These are phyloP conservation scores for Zymoseptoria tritici DNA, from an alignment of 2,329 filamentous ascomycete species.

Conservation along the genomic window DNA sequence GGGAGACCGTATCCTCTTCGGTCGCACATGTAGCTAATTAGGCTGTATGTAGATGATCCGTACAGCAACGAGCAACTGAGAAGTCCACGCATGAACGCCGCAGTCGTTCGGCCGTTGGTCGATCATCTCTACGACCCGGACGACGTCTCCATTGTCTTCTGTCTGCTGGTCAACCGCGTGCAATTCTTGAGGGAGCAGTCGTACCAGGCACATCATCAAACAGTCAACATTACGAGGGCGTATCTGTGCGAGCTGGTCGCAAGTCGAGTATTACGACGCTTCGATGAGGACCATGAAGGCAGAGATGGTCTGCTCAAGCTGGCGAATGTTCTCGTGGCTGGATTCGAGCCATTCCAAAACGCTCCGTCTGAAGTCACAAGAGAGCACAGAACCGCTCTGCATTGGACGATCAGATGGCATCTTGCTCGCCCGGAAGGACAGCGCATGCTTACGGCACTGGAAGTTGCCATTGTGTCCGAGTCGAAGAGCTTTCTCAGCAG, in stretches of 20 bases:
- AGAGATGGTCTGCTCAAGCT: slow-evolving; percentile 63
- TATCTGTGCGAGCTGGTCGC: slow-evolving; percentile 74
- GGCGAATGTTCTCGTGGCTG: slow-evolving; percentile 71
- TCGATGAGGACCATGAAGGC: slow-evolving; percentile 69
- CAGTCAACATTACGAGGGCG: slow-evolving; percentile 70
- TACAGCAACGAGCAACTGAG: slow-evolving; percentile 69
- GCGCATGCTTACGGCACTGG: slow-evolving; percentile 65
- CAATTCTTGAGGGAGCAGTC: slow-evolving; percentile 74
- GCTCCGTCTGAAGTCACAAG: slow-evolving; percentile 60
- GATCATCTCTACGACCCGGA: slow-evolving; percentile 72
- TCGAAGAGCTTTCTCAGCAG: slow-evolving; percentile 71
- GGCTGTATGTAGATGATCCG: slow-evolving; percentile 45
- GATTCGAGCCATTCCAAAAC: slow-evolving; percentile 80
- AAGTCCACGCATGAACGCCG: slow-evolving; percentile 73
- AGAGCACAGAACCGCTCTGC: slow-evolving; percentile 44
- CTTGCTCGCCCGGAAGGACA: slow-evolving; percentile 41
- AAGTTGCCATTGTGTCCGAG: slow-evolving; percentile 76
- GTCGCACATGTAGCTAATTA: slow-evolving; percentile 3
- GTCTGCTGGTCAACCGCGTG: slow-evolving; percentile 70
- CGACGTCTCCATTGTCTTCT: slow-evolving; percentile 79
- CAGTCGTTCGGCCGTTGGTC: slow-evolving; percentile 73
- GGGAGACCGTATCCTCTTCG: slow-evolving; percentile 6
- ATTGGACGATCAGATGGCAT: slow-evolving; percentile 38
- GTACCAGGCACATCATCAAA: slow-evolving; percentile 68
- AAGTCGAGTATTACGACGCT: slow-evolving; percentile 67